Base-by-base conservation (phyloP, 495 filamentous ascomycete species). In the Friedmanniomyces simplex region DNA sequence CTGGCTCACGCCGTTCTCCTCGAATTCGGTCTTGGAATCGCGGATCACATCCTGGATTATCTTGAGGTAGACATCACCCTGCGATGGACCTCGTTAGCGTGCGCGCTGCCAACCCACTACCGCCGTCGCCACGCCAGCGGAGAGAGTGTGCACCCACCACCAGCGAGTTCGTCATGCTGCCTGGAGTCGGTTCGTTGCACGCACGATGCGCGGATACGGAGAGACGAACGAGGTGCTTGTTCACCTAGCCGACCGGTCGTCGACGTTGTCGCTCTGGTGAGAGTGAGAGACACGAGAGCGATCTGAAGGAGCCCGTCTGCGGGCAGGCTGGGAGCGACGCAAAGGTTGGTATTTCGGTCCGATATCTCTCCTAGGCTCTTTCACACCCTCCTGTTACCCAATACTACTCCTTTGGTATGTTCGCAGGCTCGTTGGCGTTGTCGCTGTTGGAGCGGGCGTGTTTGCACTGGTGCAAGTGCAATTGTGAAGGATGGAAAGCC, bases 41-140 rank as follows among this genome's bases (percentile, higher is more conserved):
- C 87, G 82, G 68, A 95, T 84, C 58, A 97, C 90, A 70, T 93
- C 91, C 57, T 87, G 76, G 72, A 99, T 96, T 76, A 97, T 87
- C 69, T 83, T 79, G 69, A 84, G 76, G 76, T 96, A 99, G 60
- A 96, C 83, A 58, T 70, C 66, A 67, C 94, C 93, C 86, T 87
- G 66, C 28, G 70, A 50, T 28, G 12, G 25, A 24, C 18, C 28
- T 13, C 36, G 47, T 57, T 59, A 61, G 58, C 55, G 25, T 36
- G 34, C 53, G 11, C 28, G 10, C 6, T 14, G 16, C 14, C 24
- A 18, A n/a, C 22, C 28, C n/a, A 57, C 22, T n/a, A 54, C 6
- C 28, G 51, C 36, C 20, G 14, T 18, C 11, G 24, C n/a, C 22
- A 13, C 11, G 12, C 5, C 13, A 3, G 21, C 18, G 24, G 14